A percentile compares a stretch with the other conserved stretches of the same genome.
Evolutionary conservation across 1,284 basidiomycete genomes (phyloP).

Genomic region (Tetrapyrgos nigripes): DNA sequence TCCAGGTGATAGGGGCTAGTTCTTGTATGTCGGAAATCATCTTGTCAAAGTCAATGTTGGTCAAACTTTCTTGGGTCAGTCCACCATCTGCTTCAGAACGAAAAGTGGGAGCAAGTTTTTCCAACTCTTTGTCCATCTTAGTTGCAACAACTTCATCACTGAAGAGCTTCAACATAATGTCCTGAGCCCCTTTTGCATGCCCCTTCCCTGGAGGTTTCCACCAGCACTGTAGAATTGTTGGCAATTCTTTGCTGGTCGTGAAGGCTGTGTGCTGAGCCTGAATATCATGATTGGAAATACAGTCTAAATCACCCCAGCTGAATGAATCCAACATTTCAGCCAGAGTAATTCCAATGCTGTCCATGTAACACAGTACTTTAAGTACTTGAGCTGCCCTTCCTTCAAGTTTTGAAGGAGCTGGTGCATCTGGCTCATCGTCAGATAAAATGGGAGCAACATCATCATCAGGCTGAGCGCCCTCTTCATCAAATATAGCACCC

Average conservation of each 20-base stretch:
- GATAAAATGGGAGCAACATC: no score
- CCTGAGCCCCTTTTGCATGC: conserved; percentile 14
- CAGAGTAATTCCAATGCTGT: no score
- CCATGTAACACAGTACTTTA: no score
- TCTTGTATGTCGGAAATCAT: conserved; percentile 8
- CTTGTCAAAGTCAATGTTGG: conserved; percentile 16
- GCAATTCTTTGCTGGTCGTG: conserved; percentile 22
- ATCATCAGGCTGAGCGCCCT: no score
- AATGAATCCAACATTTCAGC: conserved; percentile 19
- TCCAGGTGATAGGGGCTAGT: conserved; percentile 24
- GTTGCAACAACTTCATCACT: conserved; percentile 14
- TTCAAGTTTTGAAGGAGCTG: no score
- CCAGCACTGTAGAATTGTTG: conserved; percentile 25
- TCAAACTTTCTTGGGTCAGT: conserved; percentile 17
- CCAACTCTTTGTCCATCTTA: conserved; percentile 17
- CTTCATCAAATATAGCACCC: no score
- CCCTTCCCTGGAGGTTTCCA: conserved; percentile 20
- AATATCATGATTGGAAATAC: conserved; percentile 12
- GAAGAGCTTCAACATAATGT: conserved; percentile 16
- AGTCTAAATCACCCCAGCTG: conserved; percentile 23
- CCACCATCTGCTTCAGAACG: conserved; percentile 15
- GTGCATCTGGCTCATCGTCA: no score
- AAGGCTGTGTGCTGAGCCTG: conserved; percentile 17
- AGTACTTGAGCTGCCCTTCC: no score
- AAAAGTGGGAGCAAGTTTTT: conserved; percentile 7